Percentiles rank a stretch among this genome's conserved stretches.
These are phyloP conservation scores for Tephrocybe sp. DNA, from an alignment of 768 basidiomycete species.

Conservation along the genomic window DNA sequence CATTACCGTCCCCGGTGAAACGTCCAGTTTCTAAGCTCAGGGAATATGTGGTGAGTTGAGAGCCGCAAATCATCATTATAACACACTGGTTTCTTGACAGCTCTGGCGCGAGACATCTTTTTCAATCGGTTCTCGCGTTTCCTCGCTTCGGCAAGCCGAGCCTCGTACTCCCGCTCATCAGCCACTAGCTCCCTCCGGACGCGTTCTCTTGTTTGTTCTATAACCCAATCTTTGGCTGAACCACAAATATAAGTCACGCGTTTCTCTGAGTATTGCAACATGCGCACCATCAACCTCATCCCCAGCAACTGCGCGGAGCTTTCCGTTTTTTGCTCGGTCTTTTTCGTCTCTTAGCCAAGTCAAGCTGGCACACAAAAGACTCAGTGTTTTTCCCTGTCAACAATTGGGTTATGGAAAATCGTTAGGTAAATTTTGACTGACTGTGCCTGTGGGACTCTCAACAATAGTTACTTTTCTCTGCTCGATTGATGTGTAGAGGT, in stretches of 20 bases:
- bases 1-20: constrained; percentile 12
- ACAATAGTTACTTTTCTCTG: constrained; percentile 74
- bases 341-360: constrained; percentile 76
- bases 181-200: constrained; percentile 66
- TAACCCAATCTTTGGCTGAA: constrained; percentile 77
- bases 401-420: neutral
- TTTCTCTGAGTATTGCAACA: neutral
- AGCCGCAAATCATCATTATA: neutral
- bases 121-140: constrained; percentile 60
- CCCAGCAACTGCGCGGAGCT: constrained; percentile 41
- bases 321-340: constrained; percentile 67
- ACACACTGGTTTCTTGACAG: constrained; percentile 60
- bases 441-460: constrained; percentile 90
- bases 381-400: constrained; percentile 81
- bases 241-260: neutral
- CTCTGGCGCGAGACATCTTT: constrained; percentile 53
- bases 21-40: constrained; percentile 15
- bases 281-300: constrained; percentile 33
- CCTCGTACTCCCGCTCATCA: constrained; percentile 64
- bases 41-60: neutral
- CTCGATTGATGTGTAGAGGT: constrained; percentile 81
- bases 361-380: constrained; percentile 72
- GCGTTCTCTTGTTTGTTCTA: constrained; percentile 67
- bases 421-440: constrained; percentile 30
- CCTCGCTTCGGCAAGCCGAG: constrained; percentile 56